Conservation (phyloP, 1,139 yeast genomes). For the Geotrichum carabidarum region DNA sequence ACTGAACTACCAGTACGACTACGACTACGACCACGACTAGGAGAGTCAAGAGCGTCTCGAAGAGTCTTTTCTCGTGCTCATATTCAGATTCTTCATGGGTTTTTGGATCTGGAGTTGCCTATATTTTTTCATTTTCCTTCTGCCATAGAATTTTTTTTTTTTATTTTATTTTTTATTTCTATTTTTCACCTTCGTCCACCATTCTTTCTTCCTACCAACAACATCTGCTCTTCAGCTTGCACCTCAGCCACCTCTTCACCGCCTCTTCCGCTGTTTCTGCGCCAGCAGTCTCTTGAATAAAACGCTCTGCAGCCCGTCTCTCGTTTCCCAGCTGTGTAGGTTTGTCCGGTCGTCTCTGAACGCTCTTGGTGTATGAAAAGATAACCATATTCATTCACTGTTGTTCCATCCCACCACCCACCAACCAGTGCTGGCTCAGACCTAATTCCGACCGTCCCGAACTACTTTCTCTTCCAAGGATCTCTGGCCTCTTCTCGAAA, state of each 20-base stretch:
- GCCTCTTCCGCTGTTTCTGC: background rate
- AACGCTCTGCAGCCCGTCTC: too few species aligned
- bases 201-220: slow-evolving; percentile 6
- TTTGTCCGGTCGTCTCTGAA: too few species aligned
- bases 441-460: background rate
- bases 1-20: too few species aligned
- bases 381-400: too few species aligned
- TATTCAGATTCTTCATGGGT: too few species aligned
- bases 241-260: background rate
- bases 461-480: background rate
- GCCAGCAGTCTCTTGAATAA: too few species aligned
- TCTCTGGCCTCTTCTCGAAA: background rate
- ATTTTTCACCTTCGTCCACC: background rate
- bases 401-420: background rate
- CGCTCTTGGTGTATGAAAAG: too few species aligned
- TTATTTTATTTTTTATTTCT: slow-evolving; percentile 1
- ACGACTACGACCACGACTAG: too few species aligned
- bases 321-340: too few species aligned
- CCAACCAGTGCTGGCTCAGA: background rate
- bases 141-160: background rate
- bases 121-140: slow-evolving; percentile 6
- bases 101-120: too few species aligned
- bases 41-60: too few species aligned
- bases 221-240: background rate
- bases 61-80: too few species aligned